These are phyloP conservation scores for Cladophialophora carrionii DNA, from an alignment of 2,329 filamentous ascomycete species.

Conservation along the genomic window DNA sequence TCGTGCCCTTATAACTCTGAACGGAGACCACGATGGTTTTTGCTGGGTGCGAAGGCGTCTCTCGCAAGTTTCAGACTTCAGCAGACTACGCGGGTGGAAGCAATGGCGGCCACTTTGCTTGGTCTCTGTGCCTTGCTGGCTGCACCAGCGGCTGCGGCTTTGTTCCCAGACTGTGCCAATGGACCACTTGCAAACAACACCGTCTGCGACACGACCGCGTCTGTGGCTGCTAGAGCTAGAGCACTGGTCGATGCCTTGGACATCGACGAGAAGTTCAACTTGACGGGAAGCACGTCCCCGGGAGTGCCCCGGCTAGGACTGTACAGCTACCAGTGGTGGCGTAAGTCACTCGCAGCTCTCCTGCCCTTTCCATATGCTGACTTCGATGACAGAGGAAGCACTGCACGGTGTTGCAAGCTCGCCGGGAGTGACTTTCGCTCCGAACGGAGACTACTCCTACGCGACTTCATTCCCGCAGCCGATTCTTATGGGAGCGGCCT, in stretches of 20 bases:
- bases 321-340: conserved; percentile 55
- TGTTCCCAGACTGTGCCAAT: conserved; percentile 54
- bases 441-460: conserved; percentile 58
- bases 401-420: conserved; percentile 64
- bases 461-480: conserved; percentile 69
- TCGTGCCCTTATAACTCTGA: conserved; percentile 1
- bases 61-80: background rate
- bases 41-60: conserved; percentile 5
- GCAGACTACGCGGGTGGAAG: background rate
- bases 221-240: conserved; percentile 48
- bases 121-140: conserved; percentile 21
- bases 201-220: conserved; percentile 55
- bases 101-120: conserved; percentile 22
- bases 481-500: conserved; percentile 64
- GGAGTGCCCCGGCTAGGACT: conserved; percentile 62
- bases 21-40: conserved; percentile 5
- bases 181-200: conserved; percentile 55
- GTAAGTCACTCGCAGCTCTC: conserved; percentile 8
- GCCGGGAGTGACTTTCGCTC: conserved; percentile 60
- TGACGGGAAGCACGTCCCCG: conserved; percentile 53
- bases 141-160: conserved; percentile 21
- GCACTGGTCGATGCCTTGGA: conserved; percentile 58
- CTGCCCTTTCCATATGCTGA: conserved; percentile 9
- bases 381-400: conserved; percentile 42
- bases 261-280: conserved; percentile 60